Base-by-base conservation (phyloP, 1,139 yeast species). In the Lodderomyces theae region DNA sequence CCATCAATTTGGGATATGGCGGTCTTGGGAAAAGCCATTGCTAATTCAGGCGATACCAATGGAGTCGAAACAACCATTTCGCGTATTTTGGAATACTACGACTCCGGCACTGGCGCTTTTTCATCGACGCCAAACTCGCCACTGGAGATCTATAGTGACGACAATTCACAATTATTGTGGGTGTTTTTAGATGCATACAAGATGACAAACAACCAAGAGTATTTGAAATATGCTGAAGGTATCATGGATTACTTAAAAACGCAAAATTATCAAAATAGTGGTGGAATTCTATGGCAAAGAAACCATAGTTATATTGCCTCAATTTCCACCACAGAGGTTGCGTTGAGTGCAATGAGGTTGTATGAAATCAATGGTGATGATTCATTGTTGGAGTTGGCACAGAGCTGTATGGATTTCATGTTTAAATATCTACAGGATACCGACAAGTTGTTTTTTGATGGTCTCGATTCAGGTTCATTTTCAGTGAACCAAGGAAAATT, bases 151-250 rank as follows among this genome's bases (percentile, higher is more conserved):
- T 66, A 66, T 44, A 57, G 57, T 12, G 72, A 66, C 45, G 72
- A 66, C 45, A 56, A 64, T 48, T 58, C 66, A 2, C 72, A 66
- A 44, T 48, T 63, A 0, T 53, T 56, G 2, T 66, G 69, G 69
- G 66, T 60, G 1, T 61, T 53, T 31, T 37, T 55, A 3, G 59
- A 57, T 12, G 69, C 65, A 4, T 60, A 52, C 39, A 35, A 45
- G 11, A 35, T 46, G 10, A 56, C 60, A 3, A 39, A 43, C 3
- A 48, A 52, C 25, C 15, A 34, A 12, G 39, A 47, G 11, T 47
- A 49, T 35, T 46, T 53, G 24, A 38, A 46, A 5, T 38, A 42
- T 16, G 61, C 61, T 7, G 41, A 48, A 21, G 43, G 45, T n/a
- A 44, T 57, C 13, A 26, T 56, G 15, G 18, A 35, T 3, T 43